Evolutionary conservation across 1,139 yeast species (phyloP).

Genomic region (Yamadazyma membranifaciens): DNA sequence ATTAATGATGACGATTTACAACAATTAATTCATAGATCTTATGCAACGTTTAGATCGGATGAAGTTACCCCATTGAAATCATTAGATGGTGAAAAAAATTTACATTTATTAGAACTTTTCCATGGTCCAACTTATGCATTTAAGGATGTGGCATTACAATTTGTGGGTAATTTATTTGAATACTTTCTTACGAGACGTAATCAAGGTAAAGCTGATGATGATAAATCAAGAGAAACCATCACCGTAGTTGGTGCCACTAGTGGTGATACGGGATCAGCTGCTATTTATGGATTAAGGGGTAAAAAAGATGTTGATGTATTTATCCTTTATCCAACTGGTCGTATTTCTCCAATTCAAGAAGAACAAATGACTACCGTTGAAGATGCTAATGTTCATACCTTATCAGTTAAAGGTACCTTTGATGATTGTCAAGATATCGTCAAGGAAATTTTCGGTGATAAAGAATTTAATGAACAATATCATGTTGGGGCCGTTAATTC

Average conservation of each 20-base stretch:
- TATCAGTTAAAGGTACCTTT: slow-evolving; percentile 92
- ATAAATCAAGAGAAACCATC: slow-evolving; percentile 59
- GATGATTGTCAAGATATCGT: slow-evolving; percentile 98
- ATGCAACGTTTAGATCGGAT: slow-evolving; percentile 82
- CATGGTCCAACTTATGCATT: slow-evolving; percentile 99
- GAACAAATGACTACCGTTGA: slow-evolving; percentile 98
- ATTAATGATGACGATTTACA: slow-evolving; percentile 69
- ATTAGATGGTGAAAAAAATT: slow-evolving; percentile 48
- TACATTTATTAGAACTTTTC: slow-evolving; percentile 85
- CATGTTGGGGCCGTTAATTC: slow-evolving; percentile 98
- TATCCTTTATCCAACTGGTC: slow-evolving; percentile 93
- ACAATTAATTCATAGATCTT: slow-evolving; percentile 63
- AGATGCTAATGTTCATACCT: slow-evolving; percentile 89
- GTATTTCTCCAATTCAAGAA: slow-evolving; percentile 97
- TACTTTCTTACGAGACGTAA: slow-evolving; percentile 82
- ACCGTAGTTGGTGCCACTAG: slow-evolving; percentile 99
- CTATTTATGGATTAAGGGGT: slow-evolving; percentile 95
- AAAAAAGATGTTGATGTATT: slow-evolving; percentile 96
- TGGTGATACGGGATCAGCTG: slow-evolving; percentile 99
- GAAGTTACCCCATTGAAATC: slow-evolving; percentile 82
- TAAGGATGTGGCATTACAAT: slow-evolving; percentile 97
- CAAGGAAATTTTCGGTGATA: slow-evolving; percentile 88
- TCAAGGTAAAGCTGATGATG: slow-evolving; percentile 53
- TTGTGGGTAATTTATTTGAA: slow-evolving; percentile 95
- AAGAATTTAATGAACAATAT: slow-evolving; percentile 79